Conservation (phyloP, 345 rosid species). For the Eucalyptus polybractea region DNA sequence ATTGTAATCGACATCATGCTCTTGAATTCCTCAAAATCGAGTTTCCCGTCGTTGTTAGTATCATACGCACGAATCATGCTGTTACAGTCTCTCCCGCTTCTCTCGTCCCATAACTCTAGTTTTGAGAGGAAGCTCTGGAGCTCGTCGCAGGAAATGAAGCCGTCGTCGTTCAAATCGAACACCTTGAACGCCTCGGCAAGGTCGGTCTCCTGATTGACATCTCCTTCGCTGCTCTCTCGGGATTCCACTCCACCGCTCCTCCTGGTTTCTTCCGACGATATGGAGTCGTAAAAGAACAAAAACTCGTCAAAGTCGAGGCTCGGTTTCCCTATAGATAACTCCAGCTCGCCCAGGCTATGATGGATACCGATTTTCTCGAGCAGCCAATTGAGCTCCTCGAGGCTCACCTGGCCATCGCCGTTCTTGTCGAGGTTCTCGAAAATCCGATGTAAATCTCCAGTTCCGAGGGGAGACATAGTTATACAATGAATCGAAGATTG, state of each 20-base stretch:
- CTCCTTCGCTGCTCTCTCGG: neutral
- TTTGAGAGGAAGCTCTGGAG: slow-evolving; percentile 42
- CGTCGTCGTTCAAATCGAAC: slow-evolving; percentile 66
- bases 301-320: slow-evolving; percentile 47
- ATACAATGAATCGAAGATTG: neutral
- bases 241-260: neutral
- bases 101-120: slow-evolving; percentile 60
- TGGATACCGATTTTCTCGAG: slow-evolving; percentile 35
- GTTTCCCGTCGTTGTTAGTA: slow-evolving; percentile 49
- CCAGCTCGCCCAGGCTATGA: slow-evolving; percentile 31
- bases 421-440: slow-evolving; percentile 63
- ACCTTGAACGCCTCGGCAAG: slow-evolving; percentile 51
- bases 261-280: neutral
- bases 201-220: neutral
- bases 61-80: slow-evolving; percentile 58
- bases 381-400: slow-evolving; percentile 69
- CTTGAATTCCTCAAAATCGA: slow-evolving; percentile 80
- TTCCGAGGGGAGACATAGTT: slow-evolving; percentile 23
- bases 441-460: slow-evolving; percentile 35
- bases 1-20: slow-evolving; percentile 41
- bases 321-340: slow-evolving; percentile 42
- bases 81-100: slow-evolving; percentile 32
- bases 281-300: slow-evolving; percentile 35
- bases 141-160: slow-evolving; percentile 63
- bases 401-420: slow-evolving; percentile 46